phyloP scores from a whole-genome alignment of 106 monocot genomes.

The Apostasia shenzhenica region DNA sequence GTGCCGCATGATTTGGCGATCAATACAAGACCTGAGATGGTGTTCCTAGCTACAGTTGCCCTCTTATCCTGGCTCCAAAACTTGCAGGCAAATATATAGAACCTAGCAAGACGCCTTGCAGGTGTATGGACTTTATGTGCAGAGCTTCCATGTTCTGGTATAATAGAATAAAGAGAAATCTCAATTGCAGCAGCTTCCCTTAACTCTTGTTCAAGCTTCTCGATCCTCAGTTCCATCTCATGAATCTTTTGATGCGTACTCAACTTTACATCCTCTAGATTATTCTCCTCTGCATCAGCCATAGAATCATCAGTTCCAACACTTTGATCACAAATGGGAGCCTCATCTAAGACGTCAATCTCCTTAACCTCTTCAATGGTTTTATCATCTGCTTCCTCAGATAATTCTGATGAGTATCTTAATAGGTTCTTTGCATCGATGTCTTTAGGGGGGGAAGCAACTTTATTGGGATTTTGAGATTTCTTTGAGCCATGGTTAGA shows the following conservation, averaged over 20 bases:
- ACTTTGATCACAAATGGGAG: constrained; percentile 41
- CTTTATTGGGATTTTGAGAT: constrained; percentile 44
- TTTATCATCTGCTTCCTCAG: constrained; percentile 71
- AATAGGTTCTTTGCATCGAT: constrained; percentile 32
- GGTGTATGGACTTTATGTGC: constrained; percentile 94
- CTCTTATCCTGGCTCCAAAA: constrained; percentile 60
- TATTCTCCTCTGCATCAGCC: constrained; percentile 62
- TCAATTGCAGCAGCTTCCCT: constrained; percentile 96
- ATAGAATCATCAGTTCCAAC: constrained; percentile 70
- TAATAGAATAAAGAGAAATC: constrained; percentile 91
- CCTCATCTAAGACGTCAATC: constrained; percentile 49
- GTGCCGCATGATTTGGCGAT: constrained; percentile 85
- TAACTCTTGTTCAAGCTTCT: constrained; percentile 86
- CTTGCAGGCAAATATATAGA: constrained; percentile 87
- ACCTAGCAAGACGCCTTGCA: constrained; percentile 82
- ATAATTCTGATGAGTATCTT: constrained; percentile 50
- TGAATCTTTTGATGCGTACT: constrained; percentile 46
- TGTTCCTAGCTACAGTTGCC: constrained; percentile 81
- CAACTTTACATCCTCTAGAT: constrained; percentile 27
- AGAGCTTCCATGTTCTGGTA: constrained; percentile 90
- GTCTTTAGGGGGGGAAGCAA: constrained; percentile 24
- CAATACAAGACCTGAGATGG: constrained; percentile 77
- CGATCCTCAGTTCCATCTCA: constrained; percentile 71
- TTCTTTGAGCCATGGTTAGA: constrained; percentile 49
- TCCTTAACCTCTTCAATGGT: constrained; percentile 56